Evolutionary conservation across 257 asterid genomes (phyloP).

Genomic region (Solanum arcanum): DNA sequence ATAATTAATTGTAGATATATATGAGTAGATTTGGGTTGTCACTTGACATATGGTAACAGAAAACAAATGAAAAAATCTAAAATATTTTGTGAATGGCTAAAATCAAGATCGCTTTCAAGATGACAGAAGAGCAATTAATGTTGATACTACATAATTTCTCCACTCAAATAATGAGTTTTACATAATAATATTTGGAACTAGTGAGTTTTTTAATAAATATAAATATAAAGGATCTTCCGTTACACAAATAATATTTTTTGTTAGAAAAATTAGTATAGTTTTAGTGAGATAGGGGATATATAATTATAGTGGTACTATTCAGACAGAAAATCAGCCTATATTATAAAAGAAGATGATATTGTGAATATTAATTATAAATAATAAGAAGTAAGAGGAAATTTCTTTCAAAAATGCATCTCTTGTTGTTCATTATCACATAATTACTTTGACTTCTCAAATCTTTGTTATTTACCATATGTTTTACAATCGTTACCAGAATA

Average conservation of each 20-base stretch:
- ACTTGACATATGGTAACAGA: not conserved
- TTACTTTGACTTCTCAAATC: not conserved
- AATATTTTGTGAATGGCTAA: not conserved
- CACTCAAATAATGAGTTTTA: not conserved
- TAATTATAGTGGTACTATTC: too few relatives aligned
- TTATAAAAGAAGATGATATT: too few relatives aligned
- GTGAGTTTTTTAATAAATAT: too few relatives aligned
- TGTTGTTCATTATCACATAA: too few relatives aligned
- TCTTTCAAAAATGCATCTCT: too few relatives aligned
- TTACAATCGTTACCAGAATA: not conserved
- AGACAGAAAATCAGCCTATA: too few relatives aligned
- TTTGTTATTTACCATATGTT: not conserved
- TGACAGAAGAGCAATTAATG: not conserved
- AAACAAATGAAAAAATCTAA: not conserved
- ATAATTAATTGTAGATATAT: not conserved
- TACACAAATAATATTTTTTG: too few relatives aligned
- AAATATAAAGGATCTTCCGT: too few relatives aligned
- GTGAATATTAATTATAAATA: too few relatives aligned
- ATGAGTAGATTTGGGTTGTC: not conserved
- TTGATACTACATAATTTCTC: not conserved
- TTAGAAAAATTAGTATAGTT: too few relatives aligned
- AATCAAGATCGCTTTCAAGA: not conserved
- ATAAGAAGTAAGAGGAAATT: too few relatives aligned
- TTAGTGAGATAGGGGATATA: too few relatives aligned
- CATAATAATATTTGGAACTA: not conserved